Evolutionary conservation across 2,329 filamentous ascomycete species (phyloP), one percentile per base, ranked within the genome.

Genomic region (Ceratocystis papillata): DNA sequence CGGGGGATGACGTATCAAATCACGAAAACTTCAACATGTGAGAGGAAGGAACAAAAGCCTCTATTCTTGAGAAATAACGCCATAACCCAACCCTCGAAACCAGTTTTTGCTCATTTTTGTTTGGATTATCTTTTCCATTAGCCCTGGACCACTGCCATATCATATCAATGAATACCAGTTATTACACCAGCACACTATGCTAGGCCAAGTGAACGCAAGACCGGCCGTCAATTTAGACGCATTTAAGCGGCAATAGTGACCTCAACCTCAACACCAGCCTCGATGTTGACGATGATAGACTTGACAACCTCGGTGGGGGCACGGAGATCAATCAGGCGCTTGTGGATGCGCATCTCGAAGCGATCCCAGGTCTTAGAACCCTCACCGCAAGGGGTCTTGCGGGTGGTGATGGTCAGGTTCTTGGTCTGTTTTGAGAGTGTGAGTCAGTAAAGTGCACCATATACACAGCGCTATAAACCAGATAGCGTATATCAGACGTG

Each of bases 351-450:
- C 91, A 99, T 95, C 88, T 99, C 93, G 80, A 84, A 99, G 79
- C 84, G 87, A 79, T 97, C 94, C 94, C 94, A 99, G 77, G 94
- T 99, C 90, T 99, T 99, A 80, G 89, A 95, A 82, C 94, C 94
- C 87, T 99, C 94, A 89, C 94, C 94, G 82, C 89, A 94, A 79
- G 94, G 94, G 72, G 94, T 97, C 89, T 99, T 99, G 77, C 94
- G 89, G 84, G 94, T 96, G 78, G 89, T 90, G 84, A 96, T 86
- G 85, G 94, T 90, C 76, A 97, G 86, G 78, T 86, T 90, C 88
- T 96, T 96, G 83, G 92, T 96, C 66, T 67, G 45, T 67, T n/a
- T 55, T 75, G 94, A 91, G 45, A 44, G 3, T 7, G 3, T 5
- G 17, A 30, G 62, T 67, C 50, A 67, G 66, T 59, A 8, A 8